These are phyloP conservation scores for Centrapalus pauciflorus DNA, from an alignment of 129 eudicot genomes.

Conservation along the genomic window DNA sequence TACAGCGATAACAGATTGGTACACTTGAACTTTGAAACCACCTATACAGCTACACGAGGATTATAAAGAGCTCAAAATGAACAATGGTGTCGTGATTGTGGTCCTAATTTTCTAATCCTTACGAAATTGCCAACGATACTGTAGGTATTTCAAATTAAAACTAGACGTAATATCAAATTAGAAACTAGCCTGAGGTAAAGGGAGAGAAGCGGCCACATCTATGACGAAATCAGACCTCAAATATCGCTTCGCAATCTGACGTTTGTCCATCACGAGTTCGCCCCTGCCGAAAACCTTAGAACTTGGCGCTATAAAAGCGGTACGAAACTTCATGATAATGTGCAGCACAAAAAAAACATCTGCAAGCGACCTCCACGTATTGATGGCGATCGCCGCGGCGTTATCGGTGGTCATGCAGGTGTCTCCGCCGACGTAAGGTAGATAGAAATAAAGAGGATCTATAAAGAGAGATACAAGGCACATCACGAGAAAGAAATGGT, in stretches of 20 bases:
- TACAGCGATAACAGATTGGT: neutral
- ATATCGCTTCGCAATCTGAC: constrained; percentile 50
- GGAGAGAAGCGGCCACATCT: constrained; percentile 77
- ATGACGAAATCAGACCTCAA: constrained; percentile 65
- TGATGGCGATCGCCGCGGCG: constrained; percentile 43
- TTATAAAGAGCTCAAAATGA: neutral
- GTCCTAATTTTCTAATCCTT: neutral
- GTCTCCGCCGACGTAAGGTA: constrained; percentile 66
- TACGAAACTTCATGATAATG: constrained; percentile 69
- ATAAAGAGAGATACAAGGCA: constrained; percentile 71
- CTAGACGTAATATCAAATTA: neutral
- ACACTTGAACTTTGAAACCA: neutral
- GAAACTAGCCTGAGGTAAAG: constrained; percentile 75
- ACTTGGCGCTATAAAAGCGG: constrained; percentile 80
- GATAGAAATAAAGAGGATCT: constrained; percentile 79
- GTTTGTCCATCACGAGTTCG: constrained; percentile 80
- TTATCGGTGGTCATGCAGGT: constrained; percentile 67
- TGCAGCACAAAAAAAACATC: constrained; percentile 67
- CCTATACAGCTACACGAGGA: neutral
- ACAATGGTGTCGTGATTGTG: neutral
- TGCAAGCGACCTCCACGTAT: constrained; percentile 49
- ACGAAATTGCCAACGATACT: neutral
- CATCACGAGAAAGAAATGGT: constrained; percentile 64
- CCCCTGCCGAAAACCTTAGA: constrained; percentile 88
- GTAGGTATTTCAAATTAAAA: neutral